These are phyloP conservation scores for Globisporangium okanoganense DNA, from an alignment of 352 stramenopile species.

Conservation along the genomic window DNA sequence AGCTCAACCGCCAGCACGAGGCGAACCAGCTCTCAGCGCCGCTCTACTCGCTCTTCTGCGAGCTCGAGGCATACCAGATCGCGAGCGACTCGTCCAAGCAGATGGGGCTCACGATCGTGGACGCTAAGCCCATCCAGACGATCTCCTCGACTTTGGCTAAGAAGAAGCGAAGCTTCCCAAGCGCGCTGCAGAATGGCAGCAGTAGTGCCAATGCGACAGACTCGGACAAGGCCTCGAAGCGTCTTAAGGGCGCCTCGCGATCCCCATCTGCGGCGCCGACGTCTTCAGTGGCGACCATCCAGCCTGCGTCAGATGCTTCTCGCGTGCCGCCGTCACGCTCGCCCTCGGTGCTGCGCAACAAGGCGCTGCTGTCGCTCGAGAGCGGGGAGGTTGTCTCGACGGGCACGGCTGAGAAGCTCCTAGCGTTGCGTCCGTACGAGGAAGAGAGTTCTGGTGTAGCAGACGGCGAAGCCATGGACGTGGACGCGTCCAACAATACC, in stretches of 20 bases:
- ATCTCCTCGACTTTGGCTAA: constrained; percentile 14
- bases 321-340: constrained; percentile 42
- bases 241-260: constrained; percentile 32
- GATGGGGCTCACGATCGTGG: constrained; percentile 49
- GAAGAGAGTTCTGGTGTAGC: constrained; percentile 4
- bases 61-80: constrained; percentile 64
- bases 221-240: constrained; percentile 30
- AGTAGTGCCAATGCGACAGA: constrained; percentile 4
- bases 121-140: constrained; percentile 22
- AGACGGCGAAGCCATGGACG: constrained; percentile 27
- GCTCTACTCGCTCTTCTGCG: constrained; percentile 68
- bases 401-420: constrained; percentile 38
- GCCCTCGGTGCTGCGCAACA: constrained; percentile 33
- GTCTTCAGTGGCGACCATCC: neutral
- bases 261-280: constrained; percentile 28
- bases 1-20: constrained; percentile 34
- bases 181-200: constrained; percentile 14
- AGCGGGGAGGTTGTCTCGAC: constrained; percentile 38
- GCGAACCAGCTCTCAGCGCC: constrained; percentile 50
- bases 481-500: constrained; percentile 14
- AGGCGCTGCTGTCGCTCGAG: constrained; percentile 14
- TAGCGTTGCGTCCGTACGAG: constrained; percentile 38
- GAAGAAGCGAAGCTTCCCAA: constrained; percentile 14
- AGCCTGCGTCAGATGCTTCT: constrained; percentile 9
- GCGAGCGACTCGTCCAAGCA: constrained; percentile 48